These are phyloP conservation scores for Aquilaria sinensis DNA, from an alignment of 345 rosid species.

Conservation along the genomic window DNA sequence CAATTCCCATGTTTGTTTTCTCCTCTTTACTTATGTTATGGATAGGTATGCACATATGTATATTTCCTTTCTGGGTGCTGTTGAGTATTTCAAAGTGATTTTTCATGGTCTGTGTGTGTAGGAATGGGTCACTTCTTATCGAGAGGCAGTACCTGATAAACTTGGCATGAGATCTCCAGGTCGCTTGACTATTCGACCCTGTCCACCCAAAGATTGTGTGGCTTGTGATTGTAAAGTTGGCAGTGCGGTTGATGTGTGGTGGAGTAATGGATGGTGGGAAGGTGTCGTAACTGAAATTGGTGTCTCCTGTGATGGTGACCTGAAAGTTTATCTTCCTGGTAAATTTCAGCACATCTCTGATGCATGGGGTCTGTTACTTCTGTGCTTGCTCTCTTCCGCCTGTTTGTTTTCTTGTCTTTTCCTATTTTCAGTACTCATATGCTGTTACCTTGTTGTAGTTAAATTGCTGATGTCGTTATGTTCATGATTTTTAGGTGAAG, in stretches of 20 bases:
- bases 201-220: conserved; percentile 18
- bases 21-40: too few relatives aligned
- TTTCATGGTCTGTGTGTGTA: conserved; percentile 7
- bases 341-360: conserved; percentile 5
- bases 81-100: neutral
- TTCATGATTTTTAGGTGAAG: conserved; percentile 28
- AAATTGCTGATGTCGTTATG: neutral
- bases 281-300: conserved; percentile 26
- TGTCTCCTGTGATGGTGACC: conserved; percentile 9
- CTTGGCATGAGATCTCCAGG: conserved; percentile 36
- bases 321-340: conserved; percentile 44
- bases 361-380: neutral
- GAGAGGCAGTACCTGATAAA: conserved; percentile 36
- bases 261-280: conserved; percentile 57
- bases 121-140: conserved; percentile 41
- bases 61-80: neutral
- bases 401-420: neutral
- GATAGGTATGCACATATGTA: neutral
- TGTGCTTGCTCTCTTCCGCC: neutral
- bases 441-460: too few relatives aligned
- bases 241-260: conserved; percentile 42
- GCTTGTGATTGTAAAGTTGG: conserved; percentile 21
- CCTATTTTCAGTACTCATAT: too few relatives aligned
- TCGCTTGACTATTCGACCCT: conserved; percentile 37
- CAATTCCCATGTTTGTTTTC: too few relatives aligned